These are phyloP conservation scores for Trichoderma aggressivum DNA, from an alignment of 2,329 filamentous ascomycete genomes.

Conservation along the genomic window DNA sequence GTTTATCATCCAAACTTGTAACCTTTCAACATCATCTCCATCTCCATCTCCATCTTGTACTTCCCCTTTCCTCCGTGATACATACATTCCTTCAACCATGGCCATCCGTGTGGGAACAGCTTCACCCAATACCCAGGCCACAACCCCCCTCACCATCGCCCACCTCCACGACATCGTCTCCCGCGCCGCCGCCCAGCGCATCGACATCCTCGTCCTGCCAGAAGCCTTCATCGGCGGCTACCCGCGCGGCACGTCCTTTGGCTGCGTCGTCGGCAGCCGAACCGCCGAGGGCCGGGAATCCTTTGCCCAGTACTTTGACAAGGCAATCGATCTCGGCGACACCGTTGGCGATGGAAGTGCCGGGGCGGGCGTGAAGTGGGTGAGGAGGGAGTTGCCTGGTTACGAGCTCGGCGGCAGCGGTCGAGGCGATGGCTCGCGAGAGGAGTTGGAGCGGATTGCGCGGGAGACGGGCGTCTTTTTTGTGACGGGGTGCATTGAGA, in stretches of 20 bases:
- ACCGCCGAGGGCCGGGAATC: conserved; percentile 71
- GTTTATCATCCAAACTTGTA: not conserved
- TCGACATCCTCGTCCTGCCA: conserved; percentile 78
- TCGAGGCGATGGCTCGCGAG: conserved; percentile 62
- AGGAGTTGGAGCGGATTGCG: conserved; percentile 73
- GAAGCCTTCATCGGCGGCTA: conserved; percentile 93
- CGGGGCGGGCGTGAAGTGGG: conserved; percentile 72
- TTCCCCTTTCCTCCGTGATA: too few relatives aligned
- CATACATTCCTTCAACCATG: conserved; percentile 14
- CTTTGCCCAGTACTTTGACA: conserved; percentile 74
- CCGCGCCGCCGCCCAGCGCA: conserved; percentile 53
- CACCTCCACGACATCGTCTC: conserved; percentile 62
- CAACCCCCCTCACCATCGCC: conserved; percentile 58
- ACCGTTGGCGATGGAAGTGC: conserved; percentile 52
- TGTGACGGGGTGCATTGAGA: conserved; percentile 76
- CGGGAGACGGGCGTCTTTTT: conserved; percentile 77
- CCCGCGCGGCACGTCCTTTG: conserved; percentile 76
- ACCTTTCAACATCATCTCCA: not conserved
- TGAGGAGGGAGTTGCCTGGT: conserved; percentile 52
- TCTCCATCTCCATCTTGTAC: too few relatives aligned
- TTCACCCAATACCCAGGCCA: conserved; percentile 51
- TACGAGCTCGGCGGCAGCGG: conserved; percentile 21
- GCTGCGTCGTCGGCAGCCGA: conserved; percentile 68
- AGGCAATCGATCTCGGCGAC: conserved; percentile 80
- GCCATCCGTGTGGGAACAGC: conserved; percentile 53